Conservation (phyloP, 495 filamentous ascomycete genomes). For the Xylaria longipes region DNA sequence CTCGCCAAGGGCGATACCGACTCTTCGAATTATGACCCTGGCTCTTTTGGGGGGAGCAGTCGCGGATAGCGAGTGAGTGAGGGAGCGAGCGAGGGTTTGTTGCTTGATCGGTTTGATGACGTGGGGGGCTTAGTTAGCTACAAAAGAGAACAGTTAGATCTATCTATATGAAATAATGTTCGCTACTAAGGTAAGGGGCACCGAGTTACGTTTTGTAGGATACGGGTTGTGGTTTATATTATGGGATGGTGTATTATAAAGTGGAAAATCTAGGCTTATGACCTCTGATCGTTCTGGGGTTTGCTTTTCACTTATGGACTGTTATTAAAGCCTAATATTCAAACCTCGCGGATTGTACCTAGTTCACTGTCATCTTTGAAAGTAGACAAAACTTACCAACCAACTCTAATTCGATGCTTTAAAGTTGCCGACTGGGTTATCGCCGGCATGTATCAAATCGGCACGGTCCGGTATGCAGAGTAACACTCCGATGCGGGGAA, state of each 20-base stretch:
- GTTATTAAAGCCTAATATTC: background rate
- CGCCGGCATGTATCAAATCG: background rate
- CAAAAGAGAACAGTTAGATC: no score
- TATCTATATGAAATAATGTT: no score
- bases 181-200: background rate
- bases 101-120: background rate
- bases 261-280: background rate
- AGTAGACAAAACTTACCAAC: background rate
- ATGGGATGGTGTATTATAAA: background rate
- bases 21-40: slow-evolving; percentile 11
- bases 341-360: background rate
- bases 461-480: background rate
- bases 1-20: slow-evolving; percentile 11
- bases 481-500: slow-evolving; percentile 3
- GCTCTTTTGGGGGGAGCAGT: slow-evolving; percentile 11
- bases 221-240: background rate
- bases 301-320: background rate
- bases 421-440: no score
- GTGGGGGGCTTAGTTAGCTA: background rate
- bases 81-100: background rate
- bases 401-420: background rate
- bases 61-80: slow-evolving; percentile 17
- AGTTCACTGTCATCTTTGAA: background rate
- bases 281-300: background rate
- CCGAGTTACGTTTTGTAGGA: background rate